Evolutionary conservation across 345 rosid species (phyloP).

Genomic region (Rhodamnia argentea): DNA sequence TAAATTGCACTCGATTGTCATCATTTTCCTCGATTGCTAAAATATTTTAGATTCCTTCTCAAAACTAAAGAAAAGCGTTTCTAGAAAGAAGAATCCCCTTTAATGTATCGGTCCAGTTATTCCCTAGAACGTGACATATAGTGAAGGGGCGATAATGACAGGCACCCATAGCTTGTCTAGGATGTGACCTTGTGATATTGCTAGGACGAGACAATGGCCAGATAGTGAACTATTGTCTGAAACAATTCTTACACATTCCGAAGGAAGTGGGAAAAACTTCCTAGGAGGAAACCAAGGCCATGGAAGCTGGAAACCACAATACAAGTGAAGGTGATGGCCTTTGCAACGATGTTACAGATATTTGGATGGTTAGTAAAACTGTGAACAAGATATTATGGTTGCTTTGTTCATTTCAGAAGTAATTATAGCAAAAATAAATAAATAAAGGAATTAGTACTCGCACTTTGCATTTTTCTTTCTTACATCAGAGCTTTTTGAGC

Average conservation of each 20-base stretch:
- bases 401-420: background rate
- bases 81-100: background rate
- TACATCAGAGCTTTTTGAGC: background rate
- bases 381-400: background rate
- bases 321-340: background rate
- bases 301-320: background rate
- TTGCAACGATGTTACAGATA: background rate
- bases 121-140: background rate
- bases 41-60: background rate
- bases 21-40: background rate
- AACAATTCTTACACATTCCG: background rate
- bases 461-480: background rate
- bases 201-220: background rate
- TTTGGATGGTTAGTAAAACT: background rate
- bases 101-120: background rate
- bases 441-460: background rate
- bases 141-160: background rate
- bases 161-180: background rate
- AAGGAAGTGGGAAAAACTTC: background rate
- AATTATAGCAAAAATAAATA: too few species aligned
- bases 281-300: background rate
- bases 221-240: background rate
- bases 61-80: background rate
- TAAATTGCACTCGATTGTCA: background rate
- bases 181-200: background rate